A percentile compares a stretch with the other conserved stretches of the same genome.
phyloP scores from a whole-genome alignment of 2,329 filamentous ascomycete genomes.

The Diaporthe ampelina region DNA sequence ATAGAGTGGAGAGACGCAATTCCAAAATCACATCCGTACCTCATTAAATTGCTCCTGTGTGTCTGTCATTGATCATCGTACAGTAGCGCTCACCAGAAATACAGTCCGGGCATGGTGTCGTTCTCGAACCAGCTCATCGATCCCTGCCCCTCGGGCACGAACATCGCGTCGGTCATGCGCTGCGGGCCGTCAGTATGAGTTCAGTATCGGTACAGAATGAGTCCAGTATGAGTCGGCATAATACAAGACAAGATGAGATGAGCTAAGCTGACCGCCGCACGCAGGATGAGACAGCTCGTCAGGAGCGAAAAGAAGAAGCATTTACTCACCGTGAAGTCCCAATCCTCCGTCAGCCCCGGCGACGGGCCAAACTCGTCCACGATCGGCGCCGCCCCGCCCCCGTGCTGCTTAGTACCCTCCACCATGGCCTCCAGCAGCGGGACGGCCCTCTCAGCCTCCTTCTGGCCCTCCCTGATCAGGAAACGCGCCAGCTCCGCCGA shows the following conservation, averaged over 20 bases:
- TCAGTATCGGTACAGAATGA: not conserved
- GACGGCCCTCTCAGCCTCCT: slow-evolving; percentile 48
- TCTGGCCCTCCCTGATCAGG: slow-evolving; percentile 48
- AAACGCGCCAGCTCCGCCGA: slow-evolving; percentile 50
- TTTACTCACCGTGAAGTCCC: slow-evolving; percentile 37
- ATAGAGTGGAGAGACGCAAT: not conserved
- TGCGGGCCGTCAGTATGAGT: not conserved
- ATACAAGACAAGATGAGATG: not conserved
- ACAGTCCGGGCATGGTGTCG: slow-evolving; percentile 22
- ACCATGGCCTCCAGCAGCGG: slow-evolving; percentile 52
- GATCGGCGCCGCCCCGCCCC: slow-evolving; percentile 34
- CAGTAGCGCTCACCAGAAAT: slow-evolving; percentile 27
- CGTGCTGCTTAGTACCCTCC: slow-evolving; percentile 41
- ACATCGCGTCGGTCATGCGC: slow-evolving; percentile 34
- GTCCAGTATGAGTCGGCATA: no score
- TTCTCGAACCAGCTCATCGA: slow-evolving; percentile 29
- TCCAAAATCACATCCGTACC: not conserved
- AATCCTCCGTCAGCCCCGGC: slow-evolving; percentile 37
- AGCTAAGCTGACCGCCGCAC: not conserved
- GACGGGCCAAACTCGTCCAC: not conserved
- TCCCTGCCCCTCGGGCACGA: slow-evolving; percentile 11
- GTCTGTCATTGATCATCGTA: no score
- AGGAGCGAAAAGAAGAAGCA: not conserved
- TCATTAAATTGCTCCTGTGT: not conserved
- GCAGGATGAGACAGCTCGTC: not conserved